Base-by-base conservation (phyloP, 2,329 filamentous ascomycete genomes). In the Parastagonospora nodorum region DNA sequence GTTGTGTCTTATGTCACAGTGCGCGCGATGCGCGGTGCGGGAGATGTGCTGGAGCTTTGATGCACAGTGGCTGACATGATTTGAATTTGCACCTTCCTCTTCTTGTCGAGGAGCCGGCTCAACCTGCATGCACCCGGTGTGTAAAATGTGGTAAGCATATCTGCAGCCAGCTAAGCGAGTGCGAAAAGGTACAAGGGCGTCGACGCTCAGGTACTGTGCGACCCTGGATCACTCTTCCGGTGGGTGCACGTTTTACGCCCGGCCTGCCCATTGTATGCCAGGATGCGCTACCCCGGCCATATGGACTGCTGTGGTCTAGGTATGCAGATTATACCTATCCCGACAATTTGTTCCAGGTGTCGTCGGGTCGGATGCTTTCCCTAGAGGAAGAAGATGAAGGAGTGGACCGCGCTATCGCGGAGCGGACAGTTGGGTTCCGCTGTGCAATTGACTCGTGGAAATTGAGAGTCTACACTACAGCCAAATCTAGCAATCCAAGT, bases 401-500 rank as follows among this genome's bases (percentile, higher is more conserved):
- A 29, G 11, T 28, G 43, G 32, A 37, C 33, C 36, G 24, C 28
- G 35, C 29, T 39, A 46, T 38, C 31, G 31, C 44, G 16, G 8
- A 36, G 30, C 28, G 14, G 31, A 31, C 12, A 29, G 10, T n/a
- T 29, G 15, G 36, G 27, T 32, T n/a, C 27, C 32, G 39, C 45
- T 37, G 38, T 33, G 16, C 30, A 16, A 37, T 42, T 42, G 45
- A 42, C 38, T 48, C 31, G 45, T 30, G 45, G 45, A 40, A 41
- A 48, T 32, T 48, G 32, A 14, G 5, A 40, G 19, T 33, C 19
- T 14, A 24, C 35, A 35, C 36, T 14, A 46, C 35, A 42, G 11
- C 29, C 28, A 12, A 32, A 39, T 32, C 28, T n/a, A 19, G 44
- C 16, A 39, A 33, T 39, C 24, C 36, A 19, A 38, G 36, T 15